A percentile compares a stretch with the other conserved stretches of the same genome.
Conservation (phyloP, 2,329 filamentous ascomycete species). For the Cercospora sojina region DNA sequence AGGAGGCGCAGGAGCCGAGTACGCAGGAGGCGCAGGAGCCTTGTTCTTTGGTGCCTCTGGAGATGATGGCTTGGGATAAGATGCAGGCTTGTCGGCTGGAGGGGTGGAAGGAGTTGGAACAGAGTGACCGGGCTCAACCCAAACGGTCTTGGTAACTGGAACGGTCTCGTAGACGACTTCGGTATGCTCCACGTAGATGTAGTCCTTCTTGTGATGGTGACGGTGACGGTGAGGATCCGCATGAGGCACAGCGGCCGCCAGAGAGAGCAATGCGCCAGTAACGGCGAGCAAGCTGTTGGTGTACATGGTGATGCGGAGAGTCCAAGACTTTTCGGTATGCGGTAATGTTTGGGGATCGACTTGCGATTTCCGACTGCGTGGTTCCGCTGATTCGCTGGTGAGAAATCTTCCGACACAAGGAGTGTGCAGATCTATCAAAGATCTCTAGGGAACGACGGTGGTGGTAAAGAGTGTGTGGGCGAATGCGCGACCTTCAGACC, state of each 20-base stretch:
- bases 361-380: slow-evolving; percentile 19
- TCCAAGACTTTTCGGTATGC: slow-evolving; percentile 15
- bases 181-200: slow-evolving; percentile 53
- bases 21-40: slow-evolving; percentile 25
- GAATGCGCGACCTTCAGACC: slow-evolving; percentile 28
- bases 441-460: slow-evolving; percentile 27
- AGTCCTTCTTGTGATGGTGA: slow-evolving; percentile 40
- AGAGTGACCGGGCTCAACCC: slow-evolving; percentile 40
- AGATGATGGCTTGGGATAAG: slow-evolving; percentile 7
- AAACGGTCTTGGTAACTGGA: slow-evolving; percentile 51
- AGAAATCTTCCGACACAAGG: slow-evolving; percentile 20
- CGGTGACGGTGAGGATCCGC: slow-evolving; percentile 21
- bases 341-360: slow-evolving; percentile 24
- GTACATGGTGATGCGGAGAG: slow-evolving; percentile 30
- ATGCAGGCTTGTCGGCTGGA: slow-evolving; percentile 6
- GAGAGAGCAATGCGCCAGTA: slow-evolving; percentile 34
- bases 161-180: slow-evolving; percentile 52
- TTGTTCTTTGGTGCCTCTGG: not conserved
- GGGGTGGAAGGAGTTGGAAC: slow-evolving; percentile 16
- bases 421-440: slow-evolving; percentile 32
- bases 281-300: slow-evolving; percentile 35
- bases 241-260: slow-evolving; percentile 36
- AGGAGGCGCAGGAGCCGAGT: slow-evolving; percentile 25
- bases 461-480: slow-evolving; percentile 28
- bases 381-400: slow-evolving; percentile 9